phyloP scores from a whole-genome alignment of 2,329 filamentous ascomycete species.

The Verticillium nonalfalfae region DNA sequence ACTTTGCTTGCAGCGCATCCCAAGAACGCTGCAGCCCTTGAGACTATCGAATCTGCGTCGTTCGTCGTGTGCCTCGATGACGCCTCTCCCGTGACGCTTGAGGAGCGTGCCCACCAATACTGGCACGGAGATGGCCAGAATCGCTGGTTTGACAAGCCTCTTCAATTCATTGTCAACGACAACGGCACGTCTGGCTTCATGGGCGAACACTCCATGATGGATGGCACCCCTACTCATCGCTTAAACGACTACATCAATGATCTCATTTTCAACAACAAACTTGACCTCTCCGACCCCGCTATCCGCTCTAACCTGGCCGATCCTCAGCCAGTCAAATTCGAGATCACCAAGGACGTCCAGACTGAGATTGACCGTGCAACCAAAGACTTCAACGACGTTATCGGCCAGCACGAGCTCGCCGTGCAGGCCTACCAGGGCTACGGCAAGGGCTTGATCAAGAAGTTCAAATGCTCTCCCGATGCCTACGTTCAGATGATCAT shows the following conservation, averaged over 20 bases:
- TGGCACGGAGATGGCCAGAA: slow-evolving; percentile 97
- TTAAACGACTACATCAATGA: slow-evolving; percentile 93
- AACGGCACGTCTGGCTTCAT: slow-evolving; percentile 97
- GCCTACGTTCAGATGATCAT: slow-evolving; percentile 99
- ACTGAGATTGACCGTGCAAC: slow-evolving; percentile 73
- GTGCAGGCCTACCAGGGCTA: slow-evolving; percentile 97
- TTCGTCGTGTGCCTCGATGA: slow-evolving; percentile 95
- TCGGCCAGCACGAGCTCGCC: slow-evolving; percentile 80
- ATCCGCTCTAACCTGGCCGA: slow-evolving; percentile 81
- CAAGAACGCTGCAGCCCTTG: slow-evolving; percentile 70
- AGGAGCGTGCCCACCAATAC: slow-evolving; percentile 93
- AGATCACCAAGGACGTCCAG: slow-evolving; percentile 66
- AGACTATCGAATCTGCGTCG: slow-evolving; percentile 79
- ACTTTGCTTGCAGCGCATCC: slow-evolving; percentile 70
- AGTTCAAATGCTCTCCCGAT: slow-evolving; percentile 97
- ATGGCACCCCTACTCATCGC: slow-evolving; percentile 94
- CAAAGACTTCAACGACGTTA: slow-evolving; percentile 73
- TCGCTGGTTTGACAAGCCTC: slow-evolving; percentile 96
- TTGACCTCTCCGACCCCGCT: slow-evolving; percentile 75
- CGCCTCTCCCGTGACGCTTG: slow-evolving; percentile 81
- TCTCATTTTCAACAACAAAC: slow-evolving; percentile 88
- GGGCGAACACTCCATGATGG: slow-evolving; percentile 99
- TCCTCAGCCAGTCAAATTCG: slow-evolving; percentile 71
- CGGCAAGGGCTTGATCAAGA: slow-evolving; percentile 97
- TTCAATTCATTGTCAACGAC: slow-evolving; percentile 97